A percentile compares a stretch with the other conserved stretches of the same genome.
Evolutionary conservation across 2,329 filamentous ascomycete species (phyloP).

Genomic region (Verticillium alfalfae): DNA sequence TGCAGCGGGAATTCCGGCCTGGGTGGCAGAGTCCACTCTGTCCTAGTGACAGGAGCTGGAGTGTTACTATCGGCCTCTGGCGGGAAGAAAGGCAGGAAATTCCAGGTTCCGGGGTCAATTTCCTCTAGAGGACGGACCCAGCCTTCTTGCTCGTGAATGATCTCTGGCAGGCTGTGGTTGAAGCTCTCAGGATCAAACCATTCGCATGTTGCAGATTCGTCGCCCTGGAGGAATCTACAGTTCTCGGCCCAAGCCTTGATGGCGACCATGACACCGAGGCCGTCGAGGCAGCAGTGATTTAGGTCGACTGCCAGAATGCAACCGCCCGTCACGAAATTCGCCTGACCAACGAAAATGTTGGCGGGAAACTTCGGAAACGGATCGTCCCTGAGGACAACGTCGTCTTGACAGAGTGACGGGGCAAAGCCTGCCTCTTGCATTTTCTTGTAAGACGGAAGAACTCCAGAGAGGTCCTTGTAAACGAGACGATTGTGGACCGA

Average conservation of each 20-base stretch:
- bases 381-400: constrained; percentile 9
- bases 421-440: constrained; percentile 17
- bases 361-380: constrained; percentile 21
- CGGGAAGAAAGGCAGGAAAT: background rate
- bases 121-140: constrained; percentile 10
- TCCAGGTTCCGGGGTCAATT: constrained; percentile 7
- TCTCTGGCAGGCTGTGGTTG: constrained; percentile 19
- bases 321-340: constrained; percentile 23
- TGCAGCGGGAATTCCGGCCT: constrained; percentile 18
- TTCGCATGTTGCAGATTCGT: background rate
- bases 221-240: constrained; percentile 19
- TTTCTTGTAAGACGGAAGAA: constrained; percentile 15
- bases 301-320: constrained; percentile 14
- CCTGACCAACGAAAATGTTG: constrained; percentile 20
- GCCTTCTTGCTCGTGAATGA: constrained; percentile 19
- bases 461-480: constrained; percentile 8
- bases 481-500: background rate
- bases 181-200: constrained; percentile 17
- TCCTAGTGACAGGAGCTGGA: background rate
- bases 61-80: background rate
- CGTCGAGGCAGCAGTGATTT: constrained; percentile 14
- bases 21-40: constrained; percentile 9
- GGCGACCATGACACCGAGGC: constrained; percentile 19
- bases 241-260: constrained; percentile 23
- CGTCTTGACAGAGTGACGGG: background rate